Evolutionary conservation across 78 protist species (phyloP), one percentile per base, ranked within the genome.

Genomic region (Protostelium mycophagum): DNA sequence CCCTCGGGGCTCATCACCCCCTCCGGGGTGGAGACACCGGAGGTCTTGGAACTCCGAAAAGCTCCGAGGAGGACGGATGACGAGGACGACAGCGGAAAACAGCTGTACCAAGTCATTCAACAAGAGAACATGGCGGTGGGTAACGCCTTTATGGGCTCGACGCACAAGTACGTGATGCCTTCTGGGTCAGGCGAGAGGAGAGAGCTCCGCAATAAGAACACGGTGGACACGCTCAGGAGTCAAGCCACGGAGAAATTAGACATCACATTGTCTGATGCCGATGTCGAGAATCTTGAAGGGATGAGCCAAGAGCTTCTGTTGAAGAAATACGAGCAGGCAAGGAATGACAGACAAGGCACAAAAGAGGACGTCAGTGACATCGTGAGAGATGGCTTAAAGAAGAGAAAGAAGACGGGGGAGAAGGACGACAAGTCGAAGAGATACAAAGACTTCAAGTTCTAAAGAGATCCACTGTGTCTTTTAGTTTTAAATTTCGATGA

Each of bases 1-100:
- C 85, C 36, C 63, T 36, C 36, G 39, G 87, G 88, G 34, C 90
- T 93, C 35, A 73, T 63, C 31, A 38, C 92, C 28, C 91, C 96
- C 38, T 85, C 90, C 23, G 96, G 97, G 35, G 35, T 91, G 10
- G 96, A 89, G 36, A 94, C 97, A 28, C 96, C 96, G 28, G 96
- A 93, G 38, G 86, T 91, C n/a, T 89, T 91, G 39, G 85, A 89
- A 88, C 87, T 87, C 0, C 86, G 83, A 36, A 89, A 88, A 86
- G 36, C 63, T 5, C 83, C 34, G 85, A 37, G 31, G 0, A 28
- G 63, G 0, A 28, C n/a, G 23, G 63, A 83, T n/a, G 83, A 29
- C 0, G 35, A 86, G 38, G 84, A 34, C 36, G 89, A 34, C 83
- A 90, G 86, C 88, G 90, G 89, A 31, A 88, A 83, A 38, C 92